phyloP scores from a whole-genome alignment of 306 rosid species.

The Cyamopsis tetragonoloba region DNA sequence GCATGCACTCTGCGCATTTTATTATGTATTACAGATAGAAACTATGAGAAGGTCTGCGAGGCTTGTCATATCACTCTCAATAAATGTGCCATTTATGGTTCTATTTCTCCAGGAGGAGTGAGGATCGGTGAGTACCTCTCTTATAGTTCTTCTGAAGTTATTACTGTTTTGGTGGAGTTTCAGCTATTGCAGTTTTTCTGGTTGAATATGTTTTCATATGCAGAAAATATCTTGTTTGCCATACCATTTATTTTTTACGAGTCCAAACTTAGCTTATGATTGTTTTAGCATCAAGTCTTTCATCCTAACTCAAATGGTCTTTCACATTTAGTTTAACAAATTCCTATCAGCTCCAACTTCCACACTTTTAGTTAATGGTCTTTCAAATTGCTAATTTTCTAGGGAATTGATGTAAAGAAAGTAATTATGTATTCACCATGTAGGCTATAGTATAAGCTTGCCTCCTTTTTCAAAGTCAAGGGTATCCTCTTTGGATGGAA shows the following conservation, averaged over 20 bases:
- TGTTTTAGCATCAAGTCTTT: background rate
- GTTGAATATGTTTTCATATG: background rate
- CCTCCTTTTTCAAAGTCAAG: no score
- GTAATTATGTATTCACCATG: background rate
- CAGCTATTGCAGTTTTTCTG: background rate
- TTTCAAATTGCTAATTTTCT: background rate
- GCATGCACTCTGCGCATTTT: conserved; percentile 17
- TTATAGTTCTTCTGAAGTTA: background rate
- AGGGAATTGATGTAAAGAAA: background rate
- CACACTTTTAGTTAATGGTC: background rate
- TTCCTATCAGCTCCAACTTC: background rate
- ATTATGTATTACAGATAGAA: conserved; percentile 47
- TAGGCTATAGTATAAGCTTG: no score
- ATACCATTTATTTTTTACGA: background rate
- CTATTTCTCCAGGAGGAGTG: conserved; percentile 69
- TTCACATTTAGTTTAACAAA: background rate
- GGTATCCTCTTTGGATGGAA: no score
- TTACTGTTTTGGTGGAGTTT: no score
- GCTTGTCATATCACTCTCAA: conserved; percentile 71
- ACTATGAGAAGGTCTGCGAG: conserved; percentile 82
- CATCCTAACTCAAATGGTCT: background rate
- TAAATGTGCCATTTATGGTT: conserved; percentile 72
- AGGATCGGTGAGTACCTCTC: conserved; percentile 65
- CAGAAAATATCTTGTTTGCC: background rate
- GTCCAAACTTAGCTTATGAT: background rate